Evolutionary conservation across 108 stramenopile genomes (phyloP).

Genomic region (Epithemia pelagica): DNA sequence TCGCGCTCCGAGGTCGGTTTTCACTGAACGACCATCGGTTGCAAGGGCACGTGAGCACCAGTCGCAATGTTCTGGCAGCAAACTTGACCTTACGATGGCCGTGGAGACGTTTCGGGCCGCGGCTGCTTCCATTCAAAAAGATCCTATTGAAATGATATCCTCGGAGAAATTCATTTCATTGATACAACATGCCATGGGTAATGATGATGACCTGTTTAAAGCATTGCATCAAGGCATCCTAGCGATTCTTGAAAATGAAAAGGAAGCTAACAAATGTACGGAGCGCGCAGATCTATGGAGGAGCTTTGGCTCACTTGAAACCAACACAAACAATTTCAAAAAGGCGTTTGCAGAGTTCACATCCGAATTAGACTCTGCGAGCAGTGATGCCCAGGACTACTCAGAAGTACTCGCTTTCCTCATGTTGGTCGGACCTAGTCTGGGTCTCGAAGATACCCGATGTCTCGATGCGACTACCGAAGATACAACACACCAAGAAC

Average conservation of each 20-base stretch:
- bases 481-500: too few relatives aligned
- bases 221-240: neutral
- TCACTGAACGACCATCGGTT: neutral
- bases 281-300: neutral
- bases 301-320: neutral
- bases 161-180: neutral
- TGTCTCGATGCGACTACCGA: too few relatives aligned
- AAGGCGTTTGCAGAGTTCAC: neutral
- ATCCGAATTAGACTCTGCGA: neutral
- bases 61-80: neutral
- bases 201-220: neutral
- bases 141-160: neutral
- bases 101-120: neutral
- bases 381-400: neutral
- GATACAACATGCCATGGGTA: neutral
- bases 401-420: neutral
- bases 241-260: neutral
- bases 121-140: neutral
- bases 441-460: too few relatives aligned
- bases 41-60: neutral
- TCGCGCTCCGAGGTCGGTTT: conserved; percentile 36
- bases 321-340: neutral
- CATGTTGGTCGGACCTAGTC: neutral
- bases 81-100: neutral
- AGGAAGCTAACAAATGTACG: neutral